Evolutionary conservation across 2,329 filamentous ascomycete species (phyloP).

Genomic region (Myotisia sp.): DNA sequence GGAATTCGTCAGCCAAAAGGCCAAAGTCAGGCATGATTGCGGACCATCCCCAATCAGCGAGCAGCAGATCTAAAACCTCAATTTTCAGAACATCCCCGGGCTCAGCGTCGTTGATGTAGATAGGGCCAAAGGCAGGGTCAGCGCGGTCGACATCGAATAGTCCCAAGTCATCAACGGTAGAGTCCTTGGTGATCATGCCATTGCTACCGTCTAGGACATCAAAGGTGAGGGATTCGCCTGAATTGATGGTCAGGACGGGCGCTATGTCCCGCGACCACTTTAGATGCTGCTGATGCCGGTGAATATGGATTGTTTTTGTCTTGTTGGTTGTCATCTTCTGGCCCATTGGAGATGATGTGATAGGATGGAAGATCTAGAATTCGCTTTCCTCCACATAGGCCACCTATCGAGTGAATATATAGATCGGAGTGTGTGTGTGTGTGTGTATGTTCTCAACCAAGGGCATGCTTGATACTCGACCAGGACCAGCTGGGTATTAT

Average conservation of each 20-base stretch:
- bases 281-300: slow-evolving; percentile 28
- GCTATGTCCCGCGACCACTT: slow-evolving; percentile 37
- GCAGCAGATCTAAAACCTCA: slow-evolving; percentile 35
- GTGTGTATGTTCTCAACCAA: too few species aligned
- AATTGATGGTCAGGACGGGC: slow-evolving; percentile 35
- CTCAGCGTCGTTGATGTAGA: slow-evolving; percentile 36
- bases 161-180: slow-evolving; percentile 27
- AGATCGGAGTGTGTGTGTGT: too few species aligned
- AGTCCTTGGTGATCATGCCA: slow-evolving; percentile 35
- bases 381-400: too few species aligned
- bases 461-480: too few species aligned
- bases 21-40: slow-evolving; percentile 39
- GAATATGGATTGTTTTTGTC: slow-evolving; percentile 22
- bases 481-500: too few species aligned
- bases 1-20: slow-evolving; percentile 37
- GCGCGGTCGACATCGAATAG: slow-evolving; percentile 30
- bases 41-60: slow-evolving; percentile 39
- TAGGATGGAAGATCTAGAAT: too few species aligned
- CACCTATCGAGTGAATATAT: too few species aligned
- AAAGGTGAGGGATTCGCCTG: slow-evolving; percentile 36
- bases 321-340: slow-evolving; percentile 20
- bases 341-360: slow-evolving; percentile 11
- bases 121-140: slow-evolving; percentile 39
- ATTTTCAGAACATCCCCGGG: slow-evolving; percentile 41
- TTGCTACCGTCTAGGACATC: slow-evolving; percentile 38